phyloP scores from a whole-genome alignment of 1,284 basidiomycete species.

The Sutorius eximius region DNA sequence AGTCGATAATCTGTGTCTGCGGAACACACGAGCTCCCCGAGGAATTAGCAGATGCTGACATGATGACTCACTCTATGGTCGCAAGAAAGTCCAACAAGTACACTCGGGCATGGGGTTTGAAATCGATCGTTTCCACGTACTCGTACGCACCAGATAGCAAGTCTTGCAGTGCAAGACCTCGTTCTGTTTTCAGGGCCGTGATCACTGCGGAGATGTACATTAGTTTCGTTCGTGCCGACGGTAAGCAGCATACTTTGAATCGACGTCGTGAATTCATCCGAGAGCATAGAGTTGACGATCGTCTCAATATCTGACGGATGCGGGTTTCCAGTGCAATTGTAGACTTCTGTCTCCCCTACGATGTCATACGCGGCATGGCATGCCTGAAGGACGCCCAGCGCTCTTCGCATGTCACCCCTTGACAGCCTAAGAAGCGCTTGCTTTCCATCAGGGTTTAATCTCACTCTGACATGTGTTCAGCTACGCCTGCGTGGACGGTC shows the following conservation, averaged over 20 bases:
- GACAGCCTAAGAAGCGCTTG: slow-evolving; percentile 90
- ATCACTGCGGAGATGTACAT: slow-evolving; percentile 61
- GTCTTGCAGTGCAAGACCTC: slow-evolving; percentile 94
- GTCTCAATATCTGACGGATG: slow-evolving; percentile 92
- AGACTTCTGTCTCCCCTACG: slow-evolving; percentile 89
- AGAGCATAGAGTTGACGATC: slow-evolving; percentile 94
- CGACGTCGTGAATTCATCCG: slow-evolving; percentile 93
- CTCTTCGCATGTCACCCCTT: slow-evolving; percentile 96
- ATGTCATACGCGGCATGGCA: slow-evolving; percentile 95
- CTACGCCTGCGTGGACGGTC: background rate
- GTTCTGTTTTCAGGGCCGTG: slow-evolving; percentile 82
- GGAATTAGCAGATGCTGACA: background rate
- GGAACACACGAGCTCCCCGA: slow-evolving; percentile 3
- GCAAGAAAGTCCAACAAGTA: slow-evolving; percentile 92
- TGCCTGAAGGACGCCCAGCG: slow-evolving; percentile 94
- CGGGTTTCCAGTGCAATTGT: slow-evolving; percentile 96
- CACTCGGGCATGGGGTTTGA: slow-evolving; percentile 83
- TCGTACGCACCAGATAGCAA: slow-evolving; percentile 94
- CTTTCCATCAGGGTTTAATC: slow-evolving; percentile 84
- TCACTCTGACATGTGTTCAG: slow-evolving; percentile 58
- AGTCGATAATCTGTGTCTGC: slow-evolving; percentile 87
- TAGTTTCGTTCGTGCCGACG: background rate
- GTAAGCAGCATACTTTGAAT: slow-evolving; percentile 68
- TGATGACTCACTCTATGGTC: slow-evolving; percentile 75
- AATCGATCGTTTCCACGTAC: slow-evolving; percentile 82